Evolutionary conservation across 1,139 yeast genomes (phyloP).

Genomic region (Saccharomyces hybrid): DNA sequence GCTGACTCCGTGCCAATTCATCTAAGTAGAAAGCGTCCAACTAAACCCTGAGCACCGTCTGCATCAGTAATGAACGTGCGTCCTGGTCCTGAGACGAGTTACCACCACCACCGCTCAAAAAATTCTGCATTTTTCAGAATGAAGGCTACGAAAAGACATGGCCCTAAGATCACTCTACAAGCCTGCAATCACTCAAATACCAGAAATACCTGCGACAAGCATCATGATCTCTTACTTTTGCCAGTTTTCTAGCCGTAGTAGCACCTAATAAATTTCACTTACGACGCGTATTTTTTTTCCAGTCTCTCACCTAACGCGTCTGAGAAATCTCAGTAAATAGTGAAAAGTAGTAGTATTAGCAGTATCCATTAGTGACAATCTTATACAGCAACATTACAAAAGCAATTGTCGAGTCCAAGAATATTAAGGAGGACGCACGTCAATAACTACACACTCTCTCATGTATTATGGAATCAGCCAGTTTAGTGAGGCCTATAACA

Average conservation of each 20-base stretch:
- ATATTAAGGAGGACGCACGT: background rate
- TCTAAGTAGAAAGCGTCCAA: background rate
- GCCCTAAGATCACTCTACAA: no score
- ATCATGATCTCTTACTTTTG: background rate
- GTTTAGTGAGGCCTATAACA: slow-evolving; percentile 52
- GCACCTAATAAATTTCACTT: background rate
- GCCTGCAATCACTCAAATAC: background rate
- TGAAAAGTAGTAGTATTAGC: background rate
- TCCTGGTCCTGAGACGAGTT: no score
- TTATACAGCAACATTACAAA: background rate
- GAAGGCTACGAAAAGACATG: no score
- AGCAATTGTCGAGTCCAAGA: background rate
- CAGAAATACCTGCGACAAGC: background rate
- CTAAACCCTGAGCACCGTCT: no score
- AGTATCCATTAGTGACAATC: background rate
- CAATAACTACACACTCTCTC: background rate
- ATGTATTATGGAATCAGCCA: slow-evolving; percentile 64
- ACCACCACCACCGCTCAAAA: no score
- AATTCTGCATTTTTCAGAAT: no score
- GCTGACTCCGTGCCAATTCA: background rate
- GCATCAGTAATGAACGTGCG: no score
- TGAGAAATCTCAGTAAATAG: background rate
- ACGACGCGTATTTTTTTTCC: background rate
- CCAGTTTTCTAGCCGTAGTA: background rate
- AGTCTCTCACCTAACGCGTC: background rate